A percentile compares a stretch with the other conserved stretches of the same genome.
Conservation (phyloP, 106 monocot species). For the Agapanthus africanus region DNA sequence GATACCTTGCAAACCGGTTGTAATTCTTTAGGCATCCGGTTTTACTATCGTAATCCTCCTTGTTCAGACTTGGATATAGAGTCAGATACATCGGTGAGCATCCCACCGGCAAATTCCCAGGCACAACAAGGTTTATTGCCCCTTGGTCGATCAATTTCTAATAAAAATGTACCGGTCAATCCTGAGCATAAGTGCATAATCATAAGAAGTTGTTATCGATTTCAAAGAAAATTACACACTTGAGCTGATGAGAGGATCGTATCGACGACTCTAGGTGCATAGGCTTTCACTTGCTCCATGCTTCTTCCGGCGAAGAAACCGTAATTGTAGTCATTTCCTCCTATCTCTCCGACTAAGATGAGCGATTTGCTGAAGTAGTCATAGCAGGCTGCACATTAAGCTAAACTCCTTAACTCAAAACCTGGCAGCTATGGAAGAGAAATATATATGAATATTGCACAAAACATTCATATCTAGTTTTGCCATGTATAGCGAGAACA, state of each 20-base stretch:
- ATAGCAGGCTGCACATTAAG: slow-evolving; percentile 14
- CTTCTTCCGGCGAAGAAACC: slow-evolving; percentile 6
- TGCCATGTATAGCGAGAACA: too few relatives aligned
- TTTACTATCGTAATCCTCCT: slow-evolving; percentile 15
- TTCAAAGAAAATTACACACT: slow-evolving; percentile 12
- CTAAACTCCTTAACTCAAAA: not conserved
- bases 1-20: slow-evolving; percentile 26
- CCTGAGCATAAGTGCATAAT: too few relatives aligned
- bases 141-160: slow-evolving; percentile 33
- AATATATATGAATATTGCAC: too few relatives aligned
- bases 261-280: slow-evolving; percentile 24
- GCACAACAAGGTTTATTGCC: slow-evolving; percentile 21
- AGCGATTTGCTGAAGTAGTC: slow-evolving; percentile 26
- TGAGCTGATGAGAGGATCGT: slow-evolving; percentile 15
- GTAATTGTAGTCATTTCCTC: slow-evolving; percentile 33
- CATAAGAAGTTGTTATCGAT: too few relatives aligned
- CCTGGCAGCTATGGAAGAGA: too few relatives aligned
- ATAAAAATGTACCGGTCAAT: too few relatives aligned
- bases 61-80: slow-evolving; percentile 6
- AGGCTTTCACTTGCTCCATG: slow-evolving; percentile 11
- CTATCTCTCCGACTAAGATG: slow-evolving; percentile 48
- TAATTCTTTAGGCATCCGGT: slow-evolving; percentile 34
- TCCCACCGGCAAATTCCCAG: slow-evolving; percentile 28
- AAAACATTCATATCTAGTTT: too few relatives aligned
- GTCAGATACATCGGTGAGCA: slow-evolving; percentile 25